Evolutionary conservation across 495 filamentous ascomycete species (phyloP).

Genomic region (Aspergillus nanangensis): DNA sequence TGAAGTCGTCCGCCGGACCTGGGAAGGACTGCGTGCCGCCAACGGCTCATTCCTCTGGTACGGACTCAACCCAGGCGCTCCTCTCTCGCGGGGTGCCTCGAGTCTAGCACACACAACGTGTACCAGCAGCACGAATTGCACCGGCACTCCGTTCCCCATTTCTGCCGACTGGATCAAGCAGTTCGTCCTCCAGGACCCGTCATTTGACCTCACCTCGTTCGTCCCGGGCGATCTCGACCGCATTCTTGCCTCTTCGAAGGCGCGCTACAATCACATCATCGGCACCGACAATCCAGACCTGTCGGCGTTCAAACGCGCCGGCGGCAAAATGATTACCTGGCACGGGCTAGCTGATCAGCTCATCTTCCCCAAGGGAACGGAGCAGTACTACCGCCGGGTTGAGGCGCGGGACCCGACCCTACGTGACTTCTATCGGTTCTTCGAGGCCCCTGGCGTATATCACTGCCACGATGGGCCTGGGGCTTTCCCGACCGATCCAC

Average conservation of each 20-base stretch:
- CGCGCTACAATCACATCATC: conserved; percentile 23
- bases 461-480: conserved; percentile 23
- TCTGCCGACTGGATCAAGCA: conserved; percentile 32
- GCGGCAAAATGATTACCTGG: conserved; percentile 42
- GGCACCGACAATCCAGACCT: conserved; percentile 36
- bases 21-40: conserved; percentile 18
- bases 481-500: conserved; percentile 11
- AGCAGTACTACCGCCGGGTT: conserved; percentile 14
- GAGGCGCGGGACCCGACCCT: conserved; percentile 6
- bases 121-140: conserved; percentile 8
- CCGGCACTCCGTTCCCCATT: conserved; percentile 9
- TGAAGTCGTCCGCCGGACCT: conserved; percentile 10
- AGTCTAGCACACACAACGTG: conserved; percentile 10
- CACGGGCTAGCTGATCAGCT: conserved; percentile 27
- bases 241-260: conserved; percentile 9
- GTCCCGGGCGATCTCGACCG: conserved; percentile 17
- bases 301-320: conserved; percentile 21
- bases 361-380: conserved; percentile 13
- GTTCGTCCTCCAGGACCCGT: conserved; percentile 35
- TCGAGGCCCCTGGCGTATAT: conserved; percentile 12
- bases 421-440: conserved; percentile 24
- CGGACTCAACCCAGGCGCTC: conserved; percentile 16
- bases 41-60: conserved; percentile 24
- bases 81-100: background rate
- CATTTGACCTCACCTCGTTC: conserved; percentile 28